Evolutionary conservation across 2,329 filamentous ascomycete species (phyloP).

Genomic region (Biscogniauxia mediterranea): DNA sequence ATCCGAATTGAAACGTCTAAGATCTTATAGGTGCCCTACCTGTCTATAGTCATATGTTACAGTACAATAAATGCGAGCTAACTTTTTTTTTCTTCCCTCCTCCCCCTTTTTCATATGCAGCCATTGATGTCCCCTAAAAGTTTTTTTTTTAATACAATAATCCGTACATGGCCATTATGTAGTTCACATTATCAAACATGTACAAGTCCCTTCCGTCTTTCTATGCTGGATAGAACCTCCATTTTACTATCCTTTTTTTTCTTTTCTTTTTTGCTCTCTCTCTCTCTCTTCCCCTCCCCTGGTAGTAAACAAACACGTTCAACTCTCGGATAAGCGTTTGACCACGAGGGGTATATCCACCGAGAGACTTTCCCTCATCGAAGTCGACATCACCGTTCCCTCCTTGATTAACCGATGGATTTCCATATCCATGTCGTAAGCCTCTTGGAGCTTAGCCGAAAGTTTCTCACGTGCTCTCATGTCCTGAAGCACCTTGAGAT

Average conservation of each 20-base stretch:
- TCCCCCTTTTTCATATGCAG: background rate
- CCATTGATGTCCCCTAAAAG: no score
- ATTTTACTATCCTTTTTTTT: no score
- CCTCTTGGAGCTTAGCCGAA: conserved; percentile 25
- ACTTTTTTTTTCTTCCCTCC: background rate
- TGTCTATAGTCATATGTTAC: background rate
- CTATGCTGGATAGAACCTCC: background rate
- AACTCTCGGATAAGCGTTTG: conserved; percentile 4
- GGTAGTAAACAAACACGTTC: conserved; percentile 1
- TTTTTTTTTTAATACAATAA: background rate
- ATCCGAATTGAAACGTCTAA: no score
- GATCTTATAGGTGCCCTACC: no score
- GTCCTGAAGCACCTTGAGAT: conserved; percentile 10
- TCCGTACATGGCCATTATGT: background rate
- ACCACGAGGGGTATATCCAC: conserved; percentile 25
- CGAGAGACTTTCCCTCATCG: conserved; percentile 17
- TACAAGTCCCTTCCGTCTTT: background rate
- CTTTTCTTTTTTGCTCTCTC: background rate
- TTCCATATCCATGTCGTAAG: conserved; percentile 24
- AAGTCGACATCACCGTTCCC: conserved; percentile 13
- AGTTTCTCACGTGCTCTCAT: conserved; percentile 15
- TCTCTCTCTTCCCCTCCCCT: no score
- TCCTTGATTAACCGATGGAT: conserved; percentile 23
- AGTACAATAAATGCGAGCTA: background rate
- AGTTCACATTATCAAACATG: background rate